Evolutionary conservation across 352 stramenopile genomes (phyloP), one percentile per base, ranked within the genome.

Genomic region (Paralagenidium karlingii): DNA sequence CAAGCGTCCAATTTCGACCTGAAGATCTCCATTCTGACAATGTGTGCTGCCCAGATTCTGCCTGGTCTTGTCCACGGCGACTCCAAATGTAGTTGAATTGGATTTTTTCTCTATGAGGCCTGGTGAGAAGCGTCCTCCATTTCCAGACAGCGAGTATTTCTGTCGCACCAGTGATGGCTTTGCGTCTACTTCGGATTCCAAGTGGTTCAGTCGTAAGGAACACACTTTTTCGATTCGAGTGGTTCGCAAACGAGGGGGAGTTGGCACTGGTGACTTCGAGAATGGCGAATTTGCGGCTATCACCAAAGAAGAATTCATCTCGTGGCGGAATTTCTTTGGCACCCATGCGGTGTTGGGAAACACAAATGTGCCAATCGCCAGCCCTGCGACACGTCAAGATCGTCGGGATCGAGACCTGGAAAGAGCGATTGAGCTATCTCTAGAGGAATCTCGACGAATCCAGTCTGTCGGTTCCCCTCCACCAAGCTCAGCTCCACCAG

Each of bases 71-170:
- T 58, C 59, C 18, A 85, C 75, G 18, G 48, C 53, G 3, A 54
- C 74, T 16, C 34, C 28, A 8, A 59, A 68, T 31, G 56, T 84
- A 4, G 58, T 87, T 8, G 78, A 92, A 57, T 81, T 92, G 16
- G 66, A 88, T 41, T 38, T 92, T 12, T 92, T 89, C 40, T 54
- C 58, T 12, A 86, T 89, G 71, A 78, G 64, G 11, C 60, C 59
- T 10, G 76, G 76, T 18, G 76, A 89, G 47, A 63, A 69, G 39
- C 76, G 76, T 1, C 71, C 76, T 5, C 60, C 69, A 6, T 73
- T 70, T 22, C 71, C 76, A 7, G 65, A 49, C 67, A 63, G 54
- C 37, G 75, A 89, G 40, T 49, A 85, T 31, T 44, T 89, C 31
- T 89, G 83, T 41, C 62, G 51, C 20, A 50, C 60, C 4, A 63